Evolutionary conservation across 2,329 filamentous ascomycete species (phyloP).

Genomic region (Penicillium sp.): DNA sequence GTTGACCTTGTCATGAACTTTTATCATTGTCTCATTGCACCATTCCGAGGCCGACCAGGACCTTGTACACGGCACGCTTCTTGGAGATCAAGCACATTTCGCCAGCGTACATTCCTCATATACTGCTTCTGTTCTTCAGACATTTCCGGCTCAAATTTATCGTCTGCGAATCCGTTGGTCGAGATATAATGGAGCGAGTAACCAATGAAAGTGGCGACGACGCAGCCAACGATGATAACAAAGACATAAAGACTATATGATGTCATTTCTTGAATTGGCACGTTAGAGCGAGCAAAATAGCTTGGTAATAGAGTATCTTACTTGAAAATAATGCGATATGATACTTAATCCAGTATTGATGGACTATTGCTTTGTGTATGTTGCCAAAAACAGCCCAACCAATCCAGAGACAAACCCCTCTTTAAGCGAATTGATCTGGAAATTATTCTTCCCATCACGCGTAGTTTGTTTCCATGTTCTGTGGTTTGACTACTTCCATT

Average conservation of each 20-base stretch:
- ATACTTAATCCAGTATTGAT: not conserved
- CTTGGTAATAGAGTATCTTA: not conserved
- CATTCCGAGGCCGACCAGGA: not conserved
- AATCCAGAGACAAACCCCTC: not conserved
- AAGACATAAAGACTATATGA: constrained; percentile 5
- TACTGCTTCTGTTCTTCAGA: constrained; percentile 1
- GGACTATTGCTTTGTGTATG: not conserved
- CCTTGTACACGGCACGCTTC: not conserved
- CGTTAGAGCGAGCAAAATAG: not conserved
- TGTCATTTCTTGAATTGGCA: not conserved
- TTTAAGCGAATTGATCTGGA: not conserved
- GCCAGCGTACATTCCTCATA: constrained; percentile 1
- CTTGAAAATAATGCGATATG: not conserved
- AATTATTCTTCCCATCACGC: not conserved
- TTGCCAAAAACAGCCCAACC: not conserved
- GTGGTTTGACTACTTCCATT: not conserved
- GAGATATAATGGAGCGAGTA: constrained; percentile 3
- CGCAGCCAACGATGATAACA: constrained; percentile 5
- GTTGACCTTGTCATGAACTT: not conserved
- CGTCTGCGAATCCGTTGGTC: constrained; percentile 4
- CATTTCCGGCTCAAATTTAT: not conserved
- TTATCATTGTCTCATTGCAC: not conserved
- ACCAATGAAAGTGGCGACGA: not conserved
- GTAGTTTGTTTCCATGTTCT: not conserved
- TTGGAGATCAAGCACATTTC: not conserved